Percentiles rank a stretch among this genome's conserved stretches.
These are phyloP conservation scores for Phytophthora foliorum DNA, from an alignment of 352 stramenopile genomes.

Conservation along the genomic window DNA sequence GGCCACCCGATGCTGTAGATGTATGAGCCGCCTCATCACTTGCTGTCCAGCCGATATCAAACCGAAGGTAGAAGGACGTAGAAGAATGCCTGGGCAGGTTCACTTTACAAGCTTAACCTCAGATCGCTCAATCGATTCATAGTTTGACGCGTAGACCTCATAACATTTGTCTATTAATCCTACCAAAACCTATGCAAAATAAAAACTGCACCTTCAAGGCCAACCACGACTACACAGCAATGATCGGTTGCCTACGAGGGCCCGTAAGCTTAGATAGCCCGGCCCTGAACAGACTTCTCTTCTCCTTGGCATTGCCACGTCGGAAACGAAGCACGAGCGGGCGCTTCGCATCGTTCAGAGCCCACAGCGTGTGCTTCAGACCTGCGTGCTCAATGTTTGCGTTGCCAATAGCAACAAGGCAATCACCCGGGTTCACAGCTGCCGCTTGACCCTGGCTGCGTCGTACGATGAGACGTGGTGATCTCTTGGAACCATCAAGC, in stretches of 20 bases:
- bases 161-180: slow-evolving; percentile 25
- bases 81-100: slow-evolving; percentile 8
- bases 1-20: slow-evolving; percentile 79
- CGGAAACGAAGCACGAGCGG: slow-evolving; percentile 86
- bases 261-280: slow-evolving; percentile 48
- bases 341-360: slow-evolving; percentile 77
- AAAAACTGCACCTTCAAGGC: slow-evolving; percentile 21
- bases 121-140: slow-evolving; percentile 16
- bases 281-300: slow-evolving; percentile 76
- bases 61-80: background rate
- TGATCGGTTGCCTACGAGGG: slow-evolving; percentile 45
- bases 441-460: slow-evolving; percentile 76
- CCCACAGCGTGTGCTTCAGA: slow-evolving; percentile 88
- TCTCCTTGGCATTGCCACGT: slow-evolving; percentile 78
- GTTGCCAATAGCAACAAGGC: slow-evolving; percentile 82
- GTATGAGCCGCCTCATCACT: slow-evolving; percentile 5
- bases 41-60: background rate
- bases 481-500: slow-evolving; percentile 54
- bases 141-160: slow-evolving; percentile 25
- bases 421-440: slow-evolving; percentile 84
- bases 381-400: slow-evolving; percentile 88
- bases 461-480: slow-evolving; percentile 78
- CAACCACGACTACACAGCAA: slow-evolving; percentile 53
- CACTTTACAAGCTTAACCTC: background rate
- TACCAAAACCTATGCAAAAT: slow-evolving; percentile 33